Conservation (phyloP, 1,139 yeast genomes). For the Hyphopichia pseudoburtonii region DNA sequence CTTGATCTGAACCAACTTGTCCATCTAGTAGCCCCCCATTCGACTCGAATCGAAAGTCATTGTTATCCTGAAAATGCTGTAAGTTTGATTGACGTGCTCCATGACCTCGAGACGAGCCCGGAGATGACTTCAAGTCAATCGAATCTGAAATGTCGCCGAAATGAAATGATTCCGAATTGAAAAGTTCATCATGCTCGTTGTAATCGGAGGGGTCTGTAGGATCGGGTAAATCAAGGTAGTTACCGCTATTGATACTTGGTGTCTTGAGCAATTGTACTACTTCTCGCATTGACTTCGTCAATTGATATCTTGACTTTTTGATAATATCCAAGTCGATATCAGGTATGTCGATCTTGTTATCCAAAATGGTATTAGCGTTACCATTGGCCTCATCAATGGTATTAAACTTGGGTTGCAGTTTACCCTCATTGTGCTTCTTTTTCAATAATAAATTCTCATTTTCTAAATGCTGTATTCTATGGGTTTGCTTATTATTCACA, state of each 20-base stretch:
- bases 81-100: neutral
- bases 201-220: slow-evolving; percentile 7
- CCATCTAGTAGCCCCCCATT: no score
- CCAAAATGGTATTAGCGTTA: slow-evolving; percentile 4
- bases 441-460: slow-evolving; percentile 16
- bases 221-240: slow-evolving; percentile 23
- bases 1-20: neutral
- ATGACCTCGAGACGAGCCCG: no score
- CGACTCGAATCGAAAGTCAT: neutral
- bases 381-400: slow-evolving; percentile 1
- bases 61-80: neutral
- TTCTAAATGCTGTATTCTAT: slow-evolving; percentile 31
- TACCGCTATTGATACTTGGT: slow-evolving; percentile 25
- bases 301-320: slow-evolving; percentile 38
- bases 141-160: neutral
- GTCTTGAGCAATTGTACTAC: slow-evolving; percentile 40
- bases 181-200: slow-evolving; percentile 18
- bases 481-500: slow-evolving; percentile 35
- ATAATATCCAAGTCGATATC: slow-evolving; percentile 42
- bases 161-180: slow-evolving; percentile 11
- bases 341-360: slow-evolving; percentile 23
- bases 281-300: slow-evolving; percentile 44
- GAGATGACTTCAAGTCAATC: neutral
- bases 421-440: slow-evolving; percentile 7
- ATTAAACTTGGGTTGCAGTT: slow-evolving; percentile 1